Conservation (phyloP, 1,139 yeast genomes). For the Kluyveromyces sp. region DNA sequence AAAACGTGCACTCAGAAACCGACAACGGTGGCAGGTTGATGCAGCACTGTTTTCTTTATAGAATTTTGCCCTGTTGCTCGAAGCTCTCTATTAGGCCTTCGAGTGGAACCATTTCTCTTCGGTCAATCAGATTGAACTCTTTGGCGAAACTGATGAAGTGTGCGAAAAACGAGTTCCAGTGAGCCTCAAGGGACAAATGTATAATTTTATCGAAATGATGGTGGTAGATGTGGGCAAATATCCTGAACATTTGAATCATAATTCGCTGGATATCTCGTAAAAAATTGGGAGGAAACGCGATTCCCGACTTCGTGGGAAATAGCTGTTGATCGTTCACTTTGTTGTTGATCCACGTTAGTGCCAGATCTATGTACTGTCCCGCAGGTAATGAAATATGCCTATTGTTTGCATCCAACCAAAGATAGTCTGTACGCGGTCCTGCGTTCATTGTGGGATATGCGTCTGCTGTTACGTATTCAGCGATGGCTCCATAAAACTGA, state of each 20-base stretch:
- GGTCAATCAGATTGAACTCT: slow-evolving; percentile 75
- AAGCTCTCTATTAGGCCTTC: slow-evolving; percentile 67
- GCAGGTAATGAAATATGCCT: slow-evolving; percentile 88
- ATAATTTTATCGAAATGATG: slow-evolving; percentile 90
- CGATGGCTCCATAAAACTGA: slow-evolving; percentile 80
- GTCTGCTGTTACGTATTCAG: slow-evolving; percentile 86
- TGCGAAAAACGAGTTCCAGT: slow-evolving; percentile 97
- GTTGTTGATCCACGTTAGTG: slow-evolving; percentile 81
- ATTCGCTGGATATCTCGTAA: slow-evolving; percentile 78
- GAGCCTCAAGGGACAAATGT: slow-evolving; percentile 89
- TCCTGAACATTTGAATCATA: slow-evolving; percentile 84
- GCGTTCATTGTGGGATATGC: slow-evolving; percentile 93
- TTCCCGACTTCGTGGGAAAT: slow-evolving; percentile 91
- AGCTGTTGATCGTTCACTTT: slow-evolving; percentile 83
- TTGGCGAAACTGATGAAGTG: slow-evolving; percentile 83
- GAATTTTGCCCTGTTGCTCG: slow-evolving; percentile 80
- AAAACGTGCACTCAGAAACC: no score
- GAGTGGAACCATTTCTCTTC: slow-evolving; percentile 73
- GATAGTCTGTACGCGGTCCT: slow-evolving; percentile 83
- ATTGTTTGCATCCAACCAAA: slow-evolving; percentile 78
- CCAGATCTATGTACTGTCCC: slow-evolving; percentile 84
- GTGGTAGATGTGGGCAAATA: slow-evolving; percentile 93
- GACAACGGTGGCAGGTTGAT: no score
- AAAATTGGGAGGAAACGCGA: slow-evolving; percentile 86
- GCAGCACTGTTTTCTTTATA: no score